Conservation (phyloP, 257 asterid species). For the Jacaranda mimosifolia region DNA sequence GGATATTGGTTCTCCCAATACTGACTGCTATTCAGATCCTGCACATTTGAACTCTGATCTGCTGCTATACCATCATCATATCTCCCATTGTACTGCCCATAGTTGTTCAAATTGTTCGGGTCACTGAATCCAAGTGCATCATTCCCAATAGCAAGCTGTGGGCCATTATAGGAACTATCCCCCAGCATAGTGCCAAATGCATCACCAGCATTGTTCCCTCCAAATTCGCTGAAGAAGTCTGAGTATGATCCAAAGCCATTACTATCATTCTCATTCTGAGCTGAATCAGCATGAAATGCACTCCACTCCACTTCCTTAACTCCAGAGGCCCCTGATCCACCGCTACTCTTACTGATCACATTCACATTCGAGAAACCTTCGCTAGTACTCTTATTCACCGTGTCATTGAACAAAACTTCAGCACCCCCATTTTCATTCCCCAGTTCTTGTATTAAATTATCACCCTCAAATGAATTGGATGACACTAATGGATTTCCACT, state of each 20-base stretch:
- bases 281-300: constrained; percentile 64
- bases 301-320: constrained; percentile 94
- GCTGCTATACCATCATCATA: constrained; percentile 45
- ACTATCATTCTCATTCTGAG: constrained; percentile 52
- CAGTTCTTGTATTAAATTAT: constrained; percentile 28
- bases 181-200: constrained; percentile 48
- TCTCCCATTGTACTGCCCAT: constrained; percentile 49
- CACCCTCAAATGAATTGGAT: constrained; percentile 55
- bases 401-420: constrained; percentile 44
- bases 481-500: constrained; percentile 43
- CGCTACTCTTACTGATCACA: constrained; percentile 34
- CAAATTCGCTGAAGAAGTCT: constrained; percentile 75
- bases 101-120: constrained; percentile 41
- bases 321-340: constrained; percentile 59
- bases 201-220: constrained; percentile 58
- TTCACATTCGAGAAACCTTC: constrained; percentile 40
- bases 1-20: constrained; percentile 91
- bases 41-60: constrained; percentile 54
- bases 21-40: constrained; percentile 62
- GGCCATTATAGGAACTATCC: constrained; percentile 39
- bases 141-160: constrained; percentile 41
- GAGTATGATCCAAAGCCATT: constrained; percentile 86
- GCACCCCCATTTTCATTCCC: constrained; percentile 49
- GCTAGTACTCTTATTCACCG: constrained; percentile 39
- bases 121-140: constrained; percentile 45